Evolutionary conservation across 768 basidiomycete species (phyloP).

Genomic region (Xerocomellus chrysenteron): DNA sequence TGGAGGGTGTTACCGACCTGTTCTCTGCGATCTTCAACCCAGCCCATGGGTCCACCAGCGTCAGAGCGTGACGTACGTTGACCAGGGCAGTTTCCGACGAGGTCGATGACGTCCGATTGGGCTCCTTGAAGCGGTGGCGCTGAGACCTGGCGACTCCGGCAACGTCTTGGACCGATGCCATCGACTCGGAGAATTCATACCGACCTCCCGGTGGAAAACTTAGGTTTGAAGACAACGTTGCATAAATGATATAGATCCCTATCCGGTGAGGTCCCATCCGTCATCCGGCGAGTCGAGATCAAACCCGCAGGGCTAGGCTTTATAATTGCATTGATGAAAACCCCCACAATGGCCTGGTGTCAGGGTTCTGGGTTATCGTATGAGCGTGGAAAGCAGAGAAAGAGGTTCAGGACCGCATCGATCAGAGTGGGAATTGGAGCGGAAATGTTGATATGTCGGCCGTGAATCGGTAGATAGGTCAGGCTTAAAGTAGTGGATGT

Average conservation of each 20-base stretch:
- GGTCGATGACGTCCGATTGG: background rate
- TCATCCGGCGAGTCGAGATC: background rate
- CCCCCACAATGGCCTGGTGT: background rate
- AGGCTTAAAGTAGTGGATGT: background rate
- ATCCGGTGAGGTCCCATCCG: background rate
- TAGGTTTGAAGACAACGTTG: slow-evolving; percentile 8
- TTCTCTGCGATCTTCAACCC: background rate
- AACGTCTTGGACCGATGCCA: background rate
- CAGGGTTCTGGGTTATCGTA: slow-evolving; percentile 11
- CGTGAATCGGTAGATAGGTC: background rate
- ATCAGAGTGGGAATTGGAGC: background rate
- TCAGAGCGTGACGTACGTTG: background rate
- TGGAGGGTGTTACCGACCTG: background rate
- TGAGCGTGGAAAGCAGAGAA: slow-evolving; percentile 5
- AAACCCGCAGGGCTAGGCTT: background rate
- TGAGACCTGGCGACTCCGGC: background rate
- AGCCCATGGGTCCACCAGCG: background rate
- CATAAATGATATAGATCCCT: background rate
- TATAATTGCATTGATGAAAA: slow-evolving; percentile 8
- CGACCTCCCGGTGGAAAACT: slow-evolving; percentile 4
- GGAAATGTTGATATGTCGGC: background rate
- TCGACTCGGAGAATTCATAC: background rate
- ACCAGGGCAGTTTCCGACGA: slow-evolving; percentile 1
- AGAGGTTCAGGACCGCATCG: background rate
- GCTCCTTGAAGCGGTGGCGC: background rate